Conservation (phyloP, 169 alveolate genomes). For the Babesia gibsoni region DNA sequence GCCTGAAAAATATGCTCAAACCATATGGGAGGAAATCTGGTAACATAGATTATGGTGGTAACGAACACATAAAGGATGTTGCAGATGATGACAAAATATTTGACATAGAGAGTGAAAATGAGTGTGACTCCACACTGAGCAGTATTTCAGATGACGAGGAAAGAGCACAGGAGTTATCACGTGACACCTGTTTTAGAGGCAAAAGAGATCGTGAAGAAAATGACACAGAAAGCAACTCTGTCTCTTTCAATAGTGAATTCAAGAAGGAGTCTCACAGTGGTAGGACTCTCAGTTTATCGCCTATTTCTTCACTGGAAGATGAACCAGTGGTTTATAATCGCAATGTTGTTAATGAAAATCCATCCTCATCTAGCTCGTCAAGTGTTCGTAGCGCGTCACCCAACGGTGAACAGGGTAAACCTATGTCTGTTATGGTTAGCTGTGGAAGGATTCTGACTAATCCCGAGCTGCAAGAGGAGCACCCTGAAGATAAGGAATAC, state of each 20-base stretch:
- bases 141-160: slow-evolving; percentile 27
- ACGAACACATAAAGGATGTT: neutral
- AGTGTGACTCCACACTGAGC: slow-evolving; percentile 16
- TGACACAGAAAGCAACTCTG: too few relatives aligned
- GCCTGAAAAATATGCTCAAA: slow-evolving; percentile 78
- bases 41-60: neutral
- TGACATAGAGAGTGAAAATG: slow-evolving; percentile 58
- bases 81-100: slow-evolving; percentile 59
- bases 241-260: too few relatives aligned
- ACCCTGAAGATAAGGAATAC: neutral
- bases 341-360: slow-evolving; percentile 9
- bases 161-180: slow-evolving; percentile 49
- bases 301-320: slow-evolving; percentile 11
- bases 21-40: neutral
- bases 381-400: too few relatives aligned
- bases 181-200: slow-evolving; percentile 21
- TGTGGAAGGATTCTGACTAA: too few relatives aligned
- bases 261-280: too few relatives aligned
- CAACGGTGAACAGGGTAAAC: too few relatives aligned
- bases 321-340: slow-evolving; percentile 4
- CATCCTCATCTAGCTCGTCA: too few relatives aligned
- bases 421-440: too few relatives aligned
- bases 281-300: too few relatives aligned
- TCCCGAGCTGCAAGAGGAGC: too few relatives aligned
- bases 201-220: slow-evolving; percentile 30